These are phyloP conservation scores for Monoraphidium neglectum DNA, from an alignment of 139 green algal species.

Conservation along the genomic window DNA sequence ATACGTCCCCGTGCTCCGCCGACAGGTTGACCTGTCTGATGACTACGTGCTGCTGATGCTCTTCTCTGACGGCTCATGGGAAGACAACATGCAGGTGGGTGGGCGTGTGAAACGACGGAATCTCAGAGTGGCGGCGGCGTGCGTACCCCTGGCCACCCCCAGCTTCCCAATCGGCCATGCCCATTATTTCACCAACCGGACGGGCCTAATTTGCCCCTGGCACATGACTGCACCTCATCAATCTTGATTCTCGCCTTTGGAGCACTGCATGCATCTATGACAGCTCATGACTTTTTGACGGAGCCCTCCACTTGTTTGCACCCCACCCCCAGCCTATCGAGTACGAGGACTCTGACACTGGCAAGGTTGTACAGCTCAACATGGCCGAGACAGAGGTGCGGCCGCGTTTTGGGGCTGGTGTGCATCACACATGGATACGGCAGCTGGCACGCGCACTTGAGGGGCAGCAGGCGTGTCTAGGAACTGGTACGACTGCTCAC, in stretches of 20 bases:
- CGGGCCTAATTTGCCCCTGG: too few species aligned
- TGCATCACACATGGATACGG: neutral
- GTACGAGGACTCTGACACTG: constrained; percentile 30
- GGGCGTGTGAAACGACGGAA: neutral
- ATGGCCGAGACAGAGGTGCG: constrained; percentile 35
- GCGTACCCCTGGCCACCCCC: neutral
- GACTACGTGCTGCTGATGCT: constrained; percentile 53
- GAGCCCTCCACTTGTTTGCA: neutral
- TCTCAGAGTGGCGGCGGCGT: neutral
- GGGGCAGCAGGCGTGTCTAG: too few species aligned
- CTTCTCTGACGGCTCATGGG: constrained; percentile 53
- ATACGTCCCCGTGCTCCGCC: too few species aligned
- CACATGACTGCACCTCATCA: too few species aligned
- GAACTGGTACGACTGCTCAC: too few species aligned
- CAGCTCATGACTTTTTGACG: too few species aligned
- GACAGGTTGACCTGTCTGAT: constrained; percentile 61
- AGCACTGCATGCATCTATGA: neutral
- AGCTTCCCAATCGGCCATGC: too few species aligned
- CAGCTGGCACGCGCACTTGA: too few species aligned
- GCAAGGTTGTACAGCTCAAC: constrained; percentile 23
- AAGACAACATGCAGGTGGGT: constrained; percentile 25
- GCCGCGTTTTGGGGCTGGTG: constrained; percentile 21
- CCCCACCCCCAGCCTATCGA: constrained; percentile 28
- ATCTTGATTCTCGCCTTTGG: too few species aligned
- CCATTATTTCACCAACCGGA: too few species aligned